Percentiles rank a stretch among this genome's conserved stretches.
phyloP scores from a whole-genome alignment of 345 rosid species.

The Rhodamnia rubescens region DNA sequence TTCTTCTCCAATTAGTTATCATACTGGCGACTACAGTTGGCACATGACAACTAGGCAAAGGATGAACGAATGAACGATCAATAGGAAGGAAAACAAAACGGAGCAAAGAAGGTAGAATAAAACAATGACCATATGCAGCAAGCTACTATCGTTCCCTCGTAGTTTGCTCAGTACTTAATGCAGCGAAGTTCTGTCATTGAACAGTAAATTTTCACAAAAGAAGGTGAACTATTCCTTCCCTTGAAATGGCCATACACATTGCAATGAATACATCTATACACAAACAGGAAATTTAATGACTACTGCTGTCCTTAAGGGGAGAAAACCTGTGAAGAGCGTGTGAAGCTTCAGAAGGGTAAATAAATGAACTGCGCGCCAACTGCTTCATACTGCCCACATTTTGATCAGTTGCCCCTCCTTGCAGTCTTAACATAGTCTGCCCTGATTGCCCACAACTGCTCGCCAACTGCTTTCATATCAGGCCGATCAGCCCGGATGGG shows the following conservation, averaged over 20 bases:
- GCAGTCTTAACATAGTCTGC: conserved; percentile 54
- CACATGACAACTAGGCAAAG: not conserved
- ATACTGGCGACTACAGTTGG: not conserved
- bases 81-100: not conserved
- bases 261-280: not conserved
- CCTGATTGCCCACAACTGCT: conserved; percentile 86
- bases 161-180: not conserved
- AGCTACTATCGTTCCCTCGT: not conserved
- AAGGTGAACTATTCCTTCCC: not conserved
- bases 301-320: not conserved
- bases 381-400: not conserved
- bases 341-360: not conserved
- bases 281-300: not conserved
- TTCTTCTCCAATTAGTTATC: not conserved
- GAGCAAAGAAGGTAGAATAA: not conserved
- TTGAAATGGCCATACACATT: not conserved
- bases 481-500: conserved; percentile 71
- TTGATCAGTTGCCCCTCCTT: conserved; percentile 3
- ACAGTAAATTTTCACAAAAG: not conserved
- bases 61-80: not conserved
- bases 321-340: not conserved
- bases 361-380: not conserved
- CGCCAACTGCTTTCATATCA: conserved; percentile 69
- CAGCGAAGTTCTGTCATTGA: not conserved
- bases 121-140: not conserved